Base-by-base conservation (phyloP, 176 grass and related monocot genomes). In the Lolium rigidum region DNA sequence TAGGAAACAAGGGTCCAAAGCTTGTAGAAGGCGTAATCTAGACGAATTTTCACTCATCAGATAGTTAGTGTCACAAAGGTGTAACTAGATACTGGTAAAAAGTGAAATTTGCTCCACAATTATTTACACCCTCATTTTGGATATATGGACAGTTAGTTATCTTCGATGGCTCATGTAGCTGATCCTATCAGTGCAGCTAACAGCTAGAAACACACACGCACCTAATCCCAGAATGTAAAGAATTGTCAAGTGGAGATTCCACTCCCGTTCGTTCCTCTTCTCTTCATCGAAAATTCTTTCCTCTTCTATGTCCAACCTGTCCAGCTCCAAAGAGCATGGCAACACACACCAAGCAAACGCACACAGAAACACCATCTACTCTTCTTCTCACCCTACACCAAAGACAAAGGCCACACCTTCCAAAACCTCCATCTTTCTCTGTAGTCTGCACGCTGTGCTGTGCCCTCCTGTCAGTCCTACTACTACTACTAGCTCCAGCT, bases 241-340 rank as follows among this genome's bases (percentile, higher is more conserved):
- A 70, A 59, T 18, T 18, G 69, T 20, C 52, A 49, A 80, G 26
- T 69, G 81, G 85, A 76, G 85, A 91, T 84, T 80, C 76, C 81
- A 84, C 56, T 62, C 7, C 26, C 18, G 58, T 71, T 25, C 13
- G 5, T 47, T 24, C 5, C 41, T 44, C 46, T 47, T 47, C 46
- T 47, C 46, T 47, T 47, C 9, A 10, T 47, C 46, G 46, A 47
- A 47, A 47, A 47, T 47, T 47, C 46, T 9, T 28, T 12, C 64
- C 69, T 69, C 31, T 46, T 56, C 73, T 89, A 57, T 79, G 21
- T 89, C 72, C 86, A 82, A 92, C 78, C 90, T 92, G 86, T 92
- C 83, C 69, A 69, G 49, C 24, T 26, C 54, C 48, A 4, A 7
- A 75, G 3, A 18, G 63, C 22, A 46, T 65, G 47, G 76, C 87